Evolutionary conservation across 2,329 filamentous ascomycete species (phyloP).

Genomic region (Ustulina deusta): DNA sequence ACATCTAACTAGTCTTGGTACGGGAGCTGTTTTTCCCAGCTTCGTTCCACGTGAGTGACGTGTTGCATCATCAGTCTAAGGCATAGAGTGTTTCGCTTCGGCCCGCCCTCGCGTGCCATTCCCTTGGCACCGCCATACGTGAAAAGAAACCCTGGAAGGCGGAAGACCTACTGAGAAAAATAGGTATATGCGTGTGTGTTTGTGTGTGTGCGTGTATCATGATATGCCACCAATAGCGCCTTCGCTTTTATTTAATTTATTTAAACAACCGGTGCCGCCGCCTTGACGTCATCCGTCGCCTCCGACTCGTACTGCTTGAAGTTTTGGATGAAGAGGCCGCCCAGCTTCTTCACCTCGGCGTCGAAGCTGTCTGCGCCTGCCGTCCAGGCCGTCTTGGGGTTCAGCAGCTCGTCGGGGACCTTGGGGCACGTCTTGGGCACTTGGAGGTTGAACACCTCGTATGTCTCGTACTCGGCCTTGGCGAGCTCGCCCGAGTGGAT

Average conservation of each 20-base stretch:
- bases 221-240: slow-evolving; percentile 34
- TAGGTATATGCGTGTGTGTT: slow-evolving; percentile 27
- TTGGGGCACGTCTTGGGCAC: slow-evolving; percentile 93
- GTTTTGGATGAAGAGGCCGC: slow-evolving; percentile 91
- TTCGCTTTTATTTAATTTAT: slow-evolving; percentile 27
- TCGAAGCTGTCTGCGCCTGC: slow-evolving; percentile 84
- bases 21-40: neutral
- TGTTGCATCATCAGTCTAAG: slow-evolving; percentile 26
- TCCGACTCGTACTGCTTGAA: slow-evolving; percentile 94
- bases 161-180: slow-evolving; percentile 45
- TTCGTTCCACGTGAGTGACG: slow-evolving; percentile 1
- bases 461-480: slow-evolving; percentile 92
- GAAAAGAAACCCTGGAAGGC: slow-evolving; percentile 27
- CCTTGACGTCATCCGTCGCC: slow-evolving; percentile 83
- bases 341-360: slow-evolving; percentile 90
- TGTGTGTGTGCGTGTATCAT: slow-evolving; percentile 34
- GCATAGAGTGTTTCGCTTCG: slow-evolving; percentile 45
- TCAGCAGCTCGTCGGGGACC: slow-evolving; percentile 91
- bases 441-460: slow-evolving; percentile 95
- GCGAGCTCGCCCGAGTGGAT: slow-evolving; percentile 98
- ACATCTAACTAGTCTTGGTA: slow-evolving; percentile 1
- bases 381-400: slow-evolving; percentile 94
- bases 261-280: slow-evolving; percentile 66
- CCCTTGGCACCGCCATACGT: slow-evolving; percentile 26
- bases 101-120: slow-evolving; percentile 40